These are phyloP conservation scores for Fraxinus xanthoxyloides DNA, from an alignment of 305 asterid genomes.

Conservation along the genomic window DNA sequence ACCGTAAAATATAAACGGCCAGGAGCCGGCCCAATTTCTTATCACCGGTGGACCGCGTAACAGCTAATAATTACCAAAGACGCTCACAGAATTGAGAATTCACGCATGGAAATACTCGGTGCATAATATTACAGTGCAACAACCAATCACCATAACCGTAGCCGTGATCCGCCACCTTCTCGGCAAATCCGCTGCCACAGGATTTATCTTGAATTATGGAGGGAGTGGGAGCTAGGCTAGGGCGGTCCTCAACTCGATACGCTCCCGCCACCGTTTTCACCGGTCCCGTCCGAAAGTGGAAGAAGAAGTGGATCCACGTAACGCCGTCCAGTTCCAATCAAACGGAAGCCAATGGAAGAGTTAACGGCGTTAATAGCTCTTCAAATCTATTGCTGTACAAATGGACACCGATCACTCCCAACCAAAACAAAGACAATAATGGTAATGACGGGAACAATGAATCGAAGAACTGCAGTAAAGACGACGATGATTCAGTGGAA, in stretches of 20 bases:
- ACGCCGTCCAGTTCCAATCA: conserved; percentile 51
- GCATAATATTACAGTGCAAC: neutral
- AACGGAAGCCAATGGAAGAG: conserved; percentile 40
- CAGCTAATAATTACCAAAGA: neutral
- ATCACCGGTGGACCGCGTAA: neutral
- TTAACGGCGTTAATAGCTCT: conserved; percentile 50
- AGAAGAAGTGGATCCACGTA: conserved; percentile 80
- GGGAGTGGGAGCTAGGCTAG: conserved; percentile 91
- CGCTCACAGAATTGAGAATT: neutral
- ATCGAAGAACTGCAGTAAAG: conserved; percentile 35
- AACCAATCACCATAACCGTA: neutral
- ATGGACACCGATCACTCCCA: conserved; percentile 75
- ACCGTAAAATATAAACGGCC: neutral
- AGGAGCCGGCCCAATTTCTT: neutral
- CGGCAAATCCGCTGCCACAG: neutral
- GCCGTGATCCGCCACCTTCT: conserved; percentile 19
- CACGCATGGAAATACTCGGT: neutral
- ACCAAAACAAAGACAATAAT: conserved; percentile 44
- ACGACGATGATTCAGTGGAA: conserved; percentile 44
- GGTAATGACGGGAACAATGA: conserved; percentile 40
- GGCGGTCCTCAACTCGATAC: conserved; percentile 85
- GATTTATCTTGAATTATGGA: conserved; percentile 45
- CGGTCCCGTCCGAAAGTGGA: conserved; percentile 93
- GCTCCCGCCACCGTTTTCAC: conserved; percentile 87
- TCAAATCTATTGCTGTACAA: conserved; percentile 69